A percentile compares a stretch with the other conserved stretches of the same genome.
Conservation (phyloP, 495 filamentous ascomycete species). For the Parathielavia appendiculata region DNA sequence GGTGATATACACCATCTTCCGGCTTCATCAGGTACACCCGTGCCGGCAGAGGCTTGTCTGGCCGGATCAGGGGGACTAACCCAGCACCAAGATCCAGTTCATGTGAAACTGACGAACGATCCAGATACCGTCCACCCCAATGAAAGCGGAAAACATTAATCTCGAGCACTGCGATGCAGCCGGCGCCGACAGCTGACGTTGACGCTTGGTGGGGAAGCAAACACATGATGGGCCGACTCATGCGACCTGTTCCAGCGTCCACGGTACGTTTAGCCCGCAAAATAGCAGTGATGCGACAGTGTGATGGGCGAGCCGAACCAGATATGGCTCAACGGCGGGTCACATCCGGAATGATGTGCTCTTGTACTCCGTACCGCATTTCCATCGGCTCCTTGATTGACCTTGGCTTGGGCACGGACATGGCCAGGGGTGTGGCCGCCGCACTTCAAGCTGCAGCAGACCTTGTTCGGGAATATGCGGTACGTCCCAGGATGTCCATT, state of each 20-base stretch:
- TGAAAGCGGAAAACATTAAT: background rate
- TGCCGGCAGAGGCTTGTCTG: background rate
- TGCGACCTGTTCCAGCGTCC: slow-evolving; percentile 29
- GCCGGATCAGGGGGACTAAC: background rate
- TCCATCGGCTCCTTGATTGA: slow-evolving; percentile 14
- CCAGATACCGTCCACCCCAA: background rate
- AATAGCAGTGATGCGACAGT: slow-evolving; percentile 12
- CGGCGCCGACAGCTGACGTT: slow-evolving; percentile 2
- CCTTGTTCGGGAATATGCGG: slow-evolving; percentile 19
- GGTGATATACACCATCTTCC: slow-evolving; percentile 1
- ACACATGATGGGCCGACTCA: slow-evolving; percentile 27
- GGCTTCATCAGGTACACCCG: background rate
- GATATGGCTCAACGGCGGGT: slow-evolving; percentile 18
- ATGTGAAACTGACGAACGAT: slow-evolving; percentile 1
- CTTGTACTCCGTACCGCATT: slow-evolving; percentile 16
- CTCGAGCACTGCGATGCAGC: background rate
- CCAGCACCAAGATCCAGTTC: background rate
- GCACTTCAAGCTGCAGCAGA: slow-evolving; percentile 14
- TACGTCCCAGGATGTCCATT: slow-evolving; percentile 9
- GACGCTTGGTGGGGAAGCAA: slow-evolving; percentile 5
- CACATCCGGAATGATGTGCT: slow-evolving; percentile 20
- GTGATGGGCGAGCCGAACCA: slow-evolving; percentile 24
- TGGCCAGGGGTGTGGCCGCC: background rate
- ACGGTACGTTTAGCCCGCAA: slow-evolving; percentile 3
- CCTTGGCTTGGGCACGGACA: slow-evolving; percentile 19